Percentiles rank a stretch among this genome's conserved stretches.
Evolutionary conservation across 129 eudicot genomes (phyloP).

Genomic region (Helianthus tuberosus): DNA sequence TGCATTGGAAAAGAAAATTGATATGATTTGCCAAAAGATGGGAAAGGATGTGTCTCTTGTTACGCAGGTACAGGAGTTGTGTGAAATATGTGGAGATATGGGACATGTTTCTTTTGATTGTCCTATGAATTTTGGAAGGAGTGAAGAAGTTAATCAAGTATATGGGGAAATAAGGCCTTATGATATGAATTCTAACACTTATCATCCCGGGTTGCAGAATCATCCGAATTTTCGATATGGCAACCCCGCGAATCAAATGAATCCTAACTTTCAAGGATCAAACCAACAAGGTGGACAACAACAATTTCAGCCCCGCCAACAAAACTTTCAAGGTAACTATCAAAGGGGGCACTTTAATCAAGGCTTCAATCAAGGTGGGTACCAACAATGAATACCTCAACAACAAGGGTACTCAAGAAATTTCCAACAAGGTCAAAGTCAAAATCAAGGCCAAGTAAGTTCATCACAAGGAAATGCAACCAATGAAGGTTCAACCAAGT

Average conservation of each 20-base stretch:
- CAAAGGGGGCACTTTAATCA: no score
- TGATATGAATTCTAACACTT: not conserved
- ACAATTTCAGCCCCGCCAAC: no score
- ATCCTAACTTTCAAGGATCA: no score
- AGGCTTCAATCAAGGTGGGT: no score
- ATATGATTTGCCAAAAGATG: not conserved
- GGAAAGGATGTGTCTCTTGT: not conserved
- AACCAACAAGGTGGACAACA: no score
- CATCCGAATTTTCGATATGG: not conserved
- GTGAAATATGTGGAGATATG: not conserved
- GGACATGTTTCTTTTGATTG: not conserved
- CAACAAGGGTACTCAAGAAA: no score
- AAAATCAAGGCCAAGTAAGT: not conserved
- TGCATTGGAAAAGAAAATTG: not conserved
- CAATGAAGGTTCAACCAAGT: not conserved
- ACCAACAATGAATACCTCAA: no score
- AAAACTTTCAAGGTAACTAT: no score
- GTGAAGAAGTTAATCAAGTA: not conserved
- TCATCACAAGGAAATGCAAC: not conserved
- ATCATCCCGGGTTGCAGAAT: not conserved
- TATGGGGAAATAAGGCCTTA: not conserved
- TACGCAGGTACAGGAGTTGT: not conserved
- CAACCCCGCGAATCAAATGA: not conserved
- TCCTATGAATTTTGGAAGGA: not conserved
- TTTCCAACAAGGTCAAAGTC: not conserved